These are phyloP conservation scores for Penicillium coprophilum DNA, from an alignment of 495 filamentous ascomycete genomes.

Conservation along the genomic window DNA sequence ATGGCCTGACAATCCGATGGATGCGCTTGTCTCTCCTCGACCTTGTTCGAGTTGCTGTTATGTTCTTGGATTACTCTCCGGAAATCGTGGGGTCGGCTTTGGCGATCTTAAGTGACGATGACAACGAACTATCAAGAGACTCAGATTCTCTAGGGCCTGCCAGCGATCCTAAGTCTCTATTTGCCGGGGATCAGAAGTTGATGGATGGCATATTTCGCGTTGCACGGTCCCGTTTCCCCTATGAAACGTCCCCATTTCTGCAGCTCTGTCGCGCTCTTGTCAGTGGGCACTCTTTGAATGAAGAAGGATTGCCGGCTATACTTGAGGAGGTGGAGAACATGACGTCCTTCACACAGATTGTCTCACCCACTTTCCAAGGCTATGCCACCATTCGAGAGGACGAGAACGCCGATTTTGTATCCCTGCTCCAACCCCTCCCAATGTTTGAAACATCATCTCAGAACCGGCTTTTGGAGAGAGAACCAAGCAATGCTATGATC, in stretches of 20 bases:
- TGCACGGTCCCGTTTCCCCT: slow-evolving; percentile 76
- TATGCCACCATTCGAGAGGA: slow-evolving; percentile 80
- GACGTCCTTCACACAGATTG: slow-evolving; percentile 67
- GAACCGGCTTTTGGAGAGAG: slow-evolving; percentile 19
- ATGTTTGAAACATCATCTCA: slow-evolving; percentile 36
- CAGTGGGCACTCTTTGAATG: slow-evolving; percentile 40
- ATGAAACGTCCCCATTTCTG: slow-evolving; percentile 80
- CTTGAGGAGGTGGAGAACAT: slow-evolving; percentile 59
- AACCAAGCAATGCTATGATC: slow-evolving; percentile 35
- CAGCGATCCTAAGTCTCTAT: slow-evolving; percentile 50
- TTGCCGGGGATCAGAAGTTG: slow-evolving; percentile 55
- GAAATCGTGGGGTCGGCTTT: slow-evolving; percentile 63
- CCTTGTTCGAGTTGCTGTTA: slow-evolving; percentile 57
- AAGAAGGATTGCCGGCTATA: slow-evolving; percentile 51
- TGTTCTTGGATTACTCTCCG: slow-evolving; percentile 62
- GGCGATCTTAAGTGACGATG: slow-evolving; percentile 52
- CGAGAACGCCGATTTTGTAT: slow-evolving; percentile 68
- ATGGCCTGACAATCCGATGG: slow-evolving; percentile 36
- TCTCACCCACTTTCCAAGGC: slow-evolving; percentile 62
- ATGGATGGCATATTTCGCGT: slow-evolving; percentile 56
- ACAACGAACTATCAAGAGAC: slow-evolving; percentile 30
- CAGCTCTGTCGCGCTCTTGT: slow-evolving; percentile 58
- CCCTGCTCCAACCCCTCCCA: slow-evolving; percentile 40
- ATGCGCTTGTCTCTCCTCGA: slow-evolving; percentile 64
- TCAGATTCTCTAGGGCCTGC: slow-evolving; percentile 32